Conservation (phyloP, 75 land plant genomes). For the Azolla pinnata region DNA sequence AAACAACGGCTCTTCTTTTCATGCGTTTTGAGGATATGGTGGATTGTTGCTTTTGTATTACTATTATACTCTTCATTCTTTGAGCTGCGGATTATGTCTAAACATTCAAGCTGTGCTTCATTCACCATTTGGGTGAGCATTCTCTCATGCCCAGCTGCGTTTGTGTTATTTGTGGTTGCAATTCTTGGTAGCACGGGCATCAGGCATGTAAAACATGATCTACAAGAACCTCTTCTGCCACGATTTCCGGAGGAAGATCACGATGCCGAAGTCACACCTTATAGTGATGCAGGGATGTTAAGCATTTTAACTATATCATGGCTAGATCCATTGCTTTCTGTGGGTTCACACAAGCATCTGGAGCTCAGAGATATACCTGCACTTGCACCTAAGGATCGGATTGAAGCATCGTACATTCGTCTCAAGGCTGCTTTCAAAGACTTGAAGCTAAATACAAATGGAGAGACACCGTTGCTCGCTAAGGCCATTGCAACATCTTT, state of each 20-base stretch:
- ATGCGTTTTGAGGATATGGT: constrained; percentile 12
- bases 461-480: constrained; percentile 46
- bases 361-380: constrained; percentile 70
- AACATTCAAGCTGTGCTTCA: neutral
- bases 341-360: constrained; percentile 58
- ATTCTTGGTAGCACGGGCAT: constrained; percentile 10
- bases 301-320: constrained; percentile 63
- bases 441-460: constrained; percentile 40
- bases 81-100: constrained; percentile 1
- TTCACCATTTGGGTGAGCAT: constrained; percentile 2
- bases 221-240: constrained; percentile 42
- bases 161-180: constrained; percentile 4
- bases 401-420: constrained; percentile 47
- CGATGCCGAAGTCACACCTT: constrained; percentile 44
- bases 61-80: constrained; percentile 3
- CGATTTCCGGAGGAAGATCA: constrained; percentile 21
- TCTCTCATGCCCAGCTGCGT: constrained; percentile 1
- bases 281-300: constrained; percentile 59
- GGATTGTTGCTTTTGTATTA: constrained; percentile 12
- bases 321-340: constrained; percentile 61
- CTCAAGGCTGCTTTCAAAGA: constrained; percentile 59
- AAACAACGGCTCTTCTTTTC: constrained; percentile 5
- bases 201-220: constrained; percentile 1
- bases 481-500: constrained; percentile 59
- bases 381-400: constrained; percentile 52